Evolutionary conservation across 2,329 filamentous ascomycete genomes (phyloP).

Genomic region (Didymellaceae sp.): DNA sequence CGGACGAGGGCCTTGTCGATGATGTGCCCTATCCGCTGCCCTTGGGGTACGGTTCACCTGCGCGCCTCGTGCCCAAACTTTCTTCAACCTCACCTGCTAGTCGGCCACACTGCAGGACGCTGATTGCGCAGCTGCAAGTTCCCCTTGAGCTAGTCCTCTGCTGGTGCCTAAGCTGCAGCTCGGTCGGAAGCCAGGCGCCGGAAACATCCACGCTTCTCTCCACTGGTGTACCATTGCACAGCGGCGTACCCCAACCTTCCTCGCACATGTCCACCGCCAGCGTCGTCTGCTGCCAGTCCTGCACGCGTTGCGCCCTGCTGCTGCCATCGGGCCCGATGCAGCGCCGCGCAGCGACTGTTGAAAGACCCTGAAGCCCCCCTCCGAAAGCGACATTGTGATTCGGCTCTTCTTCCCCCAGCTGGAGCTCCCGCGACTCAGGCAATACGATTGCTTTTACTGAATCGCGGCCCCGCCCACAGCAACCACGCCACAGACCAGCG

Average conservation of each 20-base stretch:
- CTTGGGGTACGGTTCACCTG: neutral
- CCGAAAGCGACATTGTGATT: neutral
- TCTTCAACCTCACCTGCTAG: neutral
- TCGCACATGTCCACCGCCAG: slow-evolving; percentile 27
- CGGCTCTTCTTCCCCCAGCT: neutral
- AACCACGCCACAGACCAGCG: slow-evolving; percentile 29
- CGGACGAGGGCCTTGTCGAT: slow-evolving; percentile 15
- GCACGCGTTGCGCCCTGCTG: slow-evolving; percentile 3
- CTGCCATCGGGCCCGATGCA: slow-evolving; percentile 22
- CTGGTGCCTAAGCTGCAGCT: slow-evolving; percentile 7
- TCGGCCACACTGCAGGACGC: slow-evolving; percentile 6
- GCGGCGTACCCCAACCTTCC: slow-evolving; percentile 1
- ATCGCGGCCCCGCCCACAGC: slow-evolving; percentile 31
- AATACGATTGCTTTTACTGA: slow-evolving; percentile 30
- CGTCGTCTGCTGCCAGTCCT: slow-evolving; percentile 4
- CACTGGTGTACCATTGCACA: slow-evolving; percentile 12
- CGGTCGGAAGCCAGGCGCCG: slow-evolving; percentile 6
- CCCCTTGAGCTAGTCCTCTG: slow-evolving; percentile 21
- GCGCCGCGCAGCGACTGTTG: slow-evolving; percentile 4
- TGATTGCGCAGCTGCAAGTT: slow-evolving; percentile 14
- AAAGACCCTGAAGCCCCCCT: slow-evolving; percentile 9
- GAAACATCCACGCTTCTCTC: neutral
- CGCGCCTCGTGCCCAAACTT: slow-evolving; percentile 1
- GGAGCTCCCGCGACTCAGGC: slow-evolving; percentile 33
- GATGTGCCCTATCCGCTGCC: slow-evolving; percentile 1